A percentile compares a stretch with the other conserved stretches of the same genome.
Conservation (phyloP, 2,329 filamentous ascomycete species). For the Parastagonospora avenae region DNA sequence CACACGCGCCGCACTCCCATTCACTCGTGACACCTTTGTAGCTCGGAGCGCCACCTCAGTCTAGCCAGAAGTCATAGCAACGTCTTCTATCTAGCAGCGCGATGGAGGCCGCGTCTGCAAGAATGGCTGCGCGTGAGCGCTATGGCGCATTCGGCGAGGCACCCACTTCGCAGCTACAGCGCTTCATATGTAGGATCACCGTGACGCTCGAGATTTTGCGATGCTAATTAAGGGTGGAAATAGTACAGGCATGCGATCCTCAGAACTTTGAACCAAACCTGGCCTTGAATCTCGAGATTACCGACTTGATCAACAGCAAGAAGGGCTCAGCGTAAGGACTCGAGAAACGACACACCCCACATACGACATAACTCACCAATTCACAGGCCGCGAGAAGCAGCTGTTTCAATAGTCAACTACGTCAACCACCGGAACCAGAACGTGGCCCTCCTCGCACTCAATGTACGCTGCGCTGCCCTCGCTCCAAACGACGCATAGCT, state of each 20-base stretch:
- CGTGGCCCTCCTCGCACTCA: slow-evolving; percentile 86
- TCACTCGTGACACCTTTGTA: no score
- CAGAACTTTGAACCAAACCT: slow-evolving; percentile 98
- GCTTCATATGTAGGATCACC: slow-evolving; percentile 73
- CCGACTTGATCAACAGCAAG: slow-evolving; percentile 95
- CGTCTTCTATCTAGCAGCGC: slow-evolving; percentile 16
- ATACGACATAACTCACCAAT: slow-evolving; percentile 20
- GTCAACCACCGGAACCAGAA: slow-evolving; percentile 98
- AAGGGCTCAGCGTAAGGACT: slow-evolving; percentile 78
- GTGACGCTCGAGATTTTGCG: no score
- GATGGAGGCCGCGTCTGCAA: slow-evolving; percentile 93
- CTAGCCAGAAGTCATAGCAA: no score
- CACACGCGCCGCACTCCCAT: slow-evolving; percentile 7
- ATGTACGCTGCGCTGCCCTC: slow-evolving; percentile 52
- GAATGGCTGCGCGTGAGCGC: slow-evolving; percentile 93
- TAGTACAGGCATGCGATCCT: slow-evolving; percentile 89
- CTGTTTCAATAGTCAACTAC: slow-evolving; percentile 88
- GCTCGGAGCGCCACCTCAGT: no score
- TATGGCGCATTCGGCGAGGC: slow-evolving; percentile 82
- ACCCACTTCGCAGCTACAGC: slow-evolving; percentile 83
- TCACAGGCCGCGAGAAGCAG: slow-evolving; percentile 81
- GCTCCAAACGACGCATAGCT: slow-evolving; percentile 19
- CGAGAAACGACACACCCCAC: background rate
- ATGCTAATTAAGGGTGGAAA: background rate
- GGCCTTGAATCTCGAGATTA: slow-evolving; percentile 92